phyloP scores from a whole-genome alignment of 106 monocot genomes.

The Iris macrosiphon region DNA sequence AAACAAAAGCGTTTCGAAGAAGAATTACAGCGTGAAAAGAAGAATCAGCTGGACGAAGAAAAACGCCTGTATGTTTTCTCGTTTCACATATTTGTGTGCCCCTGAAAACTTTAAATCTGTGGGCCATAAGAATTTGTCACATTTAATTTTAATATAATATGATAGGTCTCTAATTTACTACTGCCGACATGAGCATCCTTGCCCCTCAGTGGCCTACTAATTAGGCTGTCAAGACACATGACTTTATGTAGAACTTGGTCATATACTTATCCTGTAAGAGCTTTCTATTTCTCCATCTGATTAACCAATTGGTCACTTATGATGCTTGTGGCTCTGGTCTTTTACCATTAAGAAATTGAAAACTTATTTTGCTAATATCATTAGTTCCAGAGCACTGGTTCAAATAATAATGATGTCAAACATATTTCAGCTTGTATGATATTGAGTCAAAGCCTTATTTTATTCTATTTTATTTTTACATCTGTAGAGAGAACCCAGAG shows the following conservation, averaged over 20 bases:
- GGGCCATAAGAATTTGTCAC: too few species aligned
- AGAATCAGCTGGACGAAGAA: conserved; percentile 86
- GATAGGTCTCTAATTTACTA: neutral
- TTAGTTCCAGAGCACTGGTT: too few species aligned
- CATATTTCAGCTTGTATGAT: too few species aligned
- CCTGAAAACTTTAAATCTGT: too few species aligned
- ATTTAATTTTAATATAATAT: too few species aligned
- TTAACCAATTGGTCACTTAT: neutral
- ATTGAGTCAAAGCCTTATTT: too few species aligned
- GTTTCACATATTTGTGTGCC: too few species aligned
- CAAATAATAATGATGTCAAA: too few species aligned
- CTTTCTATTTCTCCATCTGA: neutral
- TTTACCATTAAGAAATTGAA: too few species aligned
- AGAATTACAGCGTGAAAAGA: conserved; percentile 61
- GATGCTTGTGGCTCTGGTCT: neutral
- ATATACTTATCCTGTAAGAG: neutral
- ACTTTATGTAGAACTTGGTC: neutral
- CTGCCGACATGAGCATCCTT: neutral
- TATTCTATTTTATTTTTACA: neutral
- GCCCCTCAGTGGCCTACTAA: neutral
- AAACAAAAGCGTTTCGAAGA: conserved; percentile 82
- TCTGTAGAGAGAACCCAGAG: conserved; percentile 86
- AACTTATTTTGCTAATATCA: too few species aligned
- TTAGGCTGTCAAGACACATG: too few species aligned
- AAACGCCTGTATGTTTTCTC: conserved; percentile 59